Base-by-base conservation (phyloP, 2,329 filamentous ascomycete species). In the Pseudocercospora macadamiae region DNA sequence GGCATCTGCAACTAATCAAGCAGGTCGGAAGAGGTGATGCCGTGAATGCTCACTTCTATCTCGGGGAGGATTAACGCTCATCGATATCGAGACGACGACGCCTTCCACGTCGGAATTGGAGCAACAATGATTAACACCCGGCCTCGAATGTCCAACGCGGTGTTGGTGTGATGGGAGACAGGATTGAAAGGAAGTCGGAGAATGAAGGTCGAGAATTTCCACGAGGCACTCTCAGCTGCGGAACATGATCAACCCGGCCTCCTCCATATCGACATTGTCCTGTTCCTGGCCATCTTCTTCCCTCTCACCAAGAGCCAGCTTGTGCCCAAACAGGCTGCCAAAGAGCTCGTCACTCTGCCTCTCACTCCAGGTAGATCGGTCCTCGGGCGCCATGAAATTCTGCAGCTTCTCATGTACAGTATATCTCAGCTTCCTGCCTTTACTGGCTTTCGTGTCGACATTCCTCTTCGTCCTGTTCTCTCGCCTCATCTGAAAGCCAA, bases 371-470 rank as follows among this genome's bases (percentile, higher is more conserved):
- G 75, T 76, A 3, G 89, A 83, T 54, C 90, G 82, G 72, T 96
- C 90, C 73, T 97, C 91, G 0, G 92, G 88, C 9, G 93, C 93
- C 92, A 97, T 97, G 72, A 97, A 97, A 75, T 97, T 97, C 78
- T 96, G 91, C 70, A 99, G 76, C 80, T 97, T 97, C 79, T 97
- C 93, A 72, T 97, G 93, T 45, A 97, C 91, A 14, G 90, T 95
- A 76, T 93, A 99, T 36, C 91, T 84, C 83, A 99, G 85, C 79
- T 97, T 97, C 51, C 95, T 82, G 4, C 95, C 95, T 77, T 97
- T 97, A 73, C 91, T 96, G 0, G 95, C 95, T 73, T 93, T 95
- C 18, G 93, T 93, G 74, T 99, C 95, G 3, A 97, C 90, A 26
- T 88, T 84, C 71, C 90, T 89, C 76, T 89, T 89, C 59, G 89